phyloP scores from a whole-genome alignment of 2,329 filamentous ascomycete genomes.

The Cordyceps farinosa region DNA sequence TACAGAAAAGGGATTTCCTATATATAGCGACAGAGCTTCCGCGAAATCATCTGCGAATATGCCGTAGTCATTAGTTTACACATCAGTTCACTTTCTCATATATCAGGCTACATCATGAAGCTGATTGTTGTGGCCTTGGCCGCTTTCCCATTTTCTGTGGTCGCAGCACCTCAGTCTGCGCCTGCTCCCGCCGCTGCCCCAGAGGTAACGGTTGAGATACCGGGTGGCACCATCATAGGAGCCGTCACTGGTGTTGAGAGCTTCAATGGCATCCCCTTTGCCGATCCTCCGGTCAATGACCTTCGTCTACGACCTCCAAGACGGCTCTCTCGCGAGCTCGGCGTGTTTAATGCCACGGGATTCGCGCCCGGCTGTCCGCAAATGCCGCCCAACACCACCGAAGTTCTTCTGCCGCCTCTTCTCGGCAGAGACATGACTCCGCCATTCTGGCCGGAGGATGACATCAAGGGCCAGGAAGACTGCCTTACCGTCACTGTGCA shows the following conservation, averaged over 20 bases:
- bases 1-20: too few relatives aligned
- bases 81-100: too few relatives aligned
- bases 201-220: neutral
- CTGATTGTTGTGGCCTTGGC: neutral
- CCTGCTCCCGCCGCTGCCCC: neutral
- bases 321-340: constrained; percentile 33
- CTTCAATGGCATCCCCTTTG: constrained; percentile 63
- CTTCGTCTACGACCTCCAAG: constrained; percentile 60
- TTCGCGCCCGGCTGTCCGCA: constrained; percentile 55
- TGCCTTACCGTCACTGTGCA: constrained; percentile 48
- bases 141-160: neutral
- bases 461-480: constrained; percentile 44
- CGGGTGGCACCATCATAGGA: neutral
- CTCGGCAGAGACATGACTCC: neutral
- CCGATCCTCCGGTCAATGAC: constrained; percentile 53
- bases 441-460: neutral
- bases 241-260: constrained; percentile 19
- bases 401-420: neutral
- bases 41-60: too few relatives aligned
- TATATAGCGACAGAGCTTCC: too few relatives aligned
- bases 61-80: too few relatives aligned
- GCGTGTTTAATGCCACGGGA: constrained; percentile 44
- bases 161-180: neutral
- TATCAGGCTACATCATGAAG: too few relatives aligned
- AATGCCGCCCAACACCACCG: constrained; percentile 31